Percentiles rank a stretch among this genome's conserved stretches.
Evolutionary conservation across 768 basidiomycete species (phyloP).

Genomic region (Lactarius hengduanensis): DNA sequence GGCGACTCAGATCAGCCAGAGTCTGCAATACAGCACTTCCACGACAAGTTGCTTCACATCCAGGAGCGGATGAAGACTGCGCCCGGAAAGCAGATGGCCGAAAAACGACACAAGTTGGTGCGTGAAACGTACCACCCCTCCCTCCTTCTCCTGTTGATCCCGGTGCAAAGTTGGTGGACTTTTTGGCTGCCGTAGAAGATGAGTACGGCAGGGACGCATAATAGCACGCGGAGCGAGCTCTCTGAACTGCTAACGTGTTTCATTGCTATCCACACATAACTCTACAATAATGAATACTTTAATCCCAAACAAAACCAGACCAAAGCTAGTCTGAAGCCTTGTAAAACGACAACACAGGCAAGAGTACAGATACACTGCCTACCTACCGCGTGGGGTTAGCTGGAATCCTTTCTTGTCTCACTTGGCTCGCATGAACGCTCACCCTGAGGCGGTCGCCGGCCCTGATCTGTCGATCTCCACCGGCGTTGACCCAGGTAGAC

Average conservation of each 20-base stretch:
- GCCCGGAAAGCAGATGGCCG: constrained; percentile 64
- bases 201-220: constrained; percentile 41
- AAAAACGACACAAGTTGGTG: constrained; percentile 71
- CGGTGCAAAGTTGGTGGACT: constrained; percentile 56
- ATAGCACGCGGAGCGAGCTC: neutral
- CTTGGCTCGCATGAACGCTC: neutral
- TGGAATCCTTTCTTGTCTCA: neutral
- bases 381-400: neutral
- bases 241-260: neutral
- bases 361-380: neutral
- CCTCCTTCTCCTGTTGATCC: neutral
- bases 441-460: neutral
- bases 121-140: constrained; percentile 28
- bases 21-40: constrained; percentile 77
- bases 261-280: neutral
- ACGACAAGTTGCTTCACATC: constrained; percentile 82
- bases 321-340: neutral
- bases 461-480: constrained; percentile 16
- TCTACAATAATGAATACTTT: constrained; percentile 23
- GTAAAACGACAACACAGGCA: neutral
- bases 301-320: constrained; percentile 11
- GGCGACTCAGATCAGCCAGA: constrained; percentile 44
- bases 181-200: constrained; percentile 56
- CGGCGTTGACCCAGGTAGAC: constrained; percentile 19
- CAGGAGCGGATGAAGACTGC: constrained; percentile 73